Evolutionary conservation across 1,284 basidiomycete species (phyloP).

Genomic region (Trametes hirsuta): DNA sequence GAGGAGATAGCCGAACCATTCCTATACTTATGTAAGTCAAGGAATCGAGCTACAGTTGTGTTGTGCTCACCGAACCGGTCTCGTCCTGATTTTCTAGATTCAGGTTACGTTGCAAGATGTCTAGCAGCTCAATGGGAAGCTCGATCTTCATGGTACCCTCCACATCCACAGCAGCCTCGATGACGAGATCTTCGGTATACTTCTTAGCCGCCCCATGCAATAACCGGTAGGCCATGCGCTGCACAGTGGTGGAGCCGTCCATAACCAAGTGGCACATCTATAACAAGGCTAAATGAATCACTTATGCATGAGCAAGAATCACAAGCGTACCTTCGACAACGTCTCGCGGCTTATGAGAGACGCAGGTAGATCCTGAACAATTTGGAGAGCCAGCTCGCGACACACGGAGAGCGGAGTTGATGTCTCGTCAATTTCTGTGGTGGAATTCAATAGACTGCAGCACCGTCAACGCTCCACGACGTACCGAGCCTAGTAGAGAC

Average conservation of each 20-base stretch:
- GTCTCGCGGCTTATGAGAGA: slow-evolving; percentile 67
- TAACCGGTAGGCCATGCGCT: slow-evolving; percentile 72
- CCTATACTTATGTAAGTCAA: slow-evolving; percentile 33
- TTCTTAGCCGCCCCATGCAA: slow-evolving; percentile 66
- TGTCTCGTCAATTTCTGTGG: slow-evolving; percentile 38
- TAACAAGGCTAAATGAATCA: neutral
- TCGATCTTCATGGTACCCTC: slow-evolving; percentile 52
- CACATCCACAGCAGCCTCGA: slow-evolving; percentile 82
- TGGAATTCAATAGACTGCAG: neutral
- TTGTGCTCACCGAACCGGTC: slow-evolving; percentile 39
- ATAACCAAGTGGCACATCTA: slow-evolving; percentile 78
- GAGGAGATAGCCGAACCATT: slow-evolving; percentile 71
- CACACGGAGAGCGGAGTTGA: slow-evolving; percentile 72
- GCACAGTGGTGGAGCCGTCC: slow-evolving; percentile 69
- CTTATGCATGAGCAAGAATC: neutral
- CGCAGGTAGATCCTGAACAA: slow-evolving; percentile 69
- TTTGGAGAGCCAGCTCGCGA: slow-evolving; percentile 65
- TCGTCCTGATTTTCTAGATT: slow-evolving; percentile 44
- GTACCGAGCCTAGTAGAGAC: slow-evolving; percentile 56
- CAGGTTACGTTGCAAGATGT: slow-evolving; percentile 57
- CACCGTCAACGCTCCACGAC: slow-evolving; percentile 20
- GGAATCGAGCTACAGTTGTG: neutral
- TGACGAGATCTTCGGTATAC: slow-evolving; percentile 78
- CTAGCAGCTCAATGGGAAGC: slow-evolving; percentile 70
- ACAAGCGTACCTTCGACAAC: slow-evolving; percentile 57